Base-by-base conservation (phyloP, 257 asterid species). In the Solanum ahanhuiri region DNA sequence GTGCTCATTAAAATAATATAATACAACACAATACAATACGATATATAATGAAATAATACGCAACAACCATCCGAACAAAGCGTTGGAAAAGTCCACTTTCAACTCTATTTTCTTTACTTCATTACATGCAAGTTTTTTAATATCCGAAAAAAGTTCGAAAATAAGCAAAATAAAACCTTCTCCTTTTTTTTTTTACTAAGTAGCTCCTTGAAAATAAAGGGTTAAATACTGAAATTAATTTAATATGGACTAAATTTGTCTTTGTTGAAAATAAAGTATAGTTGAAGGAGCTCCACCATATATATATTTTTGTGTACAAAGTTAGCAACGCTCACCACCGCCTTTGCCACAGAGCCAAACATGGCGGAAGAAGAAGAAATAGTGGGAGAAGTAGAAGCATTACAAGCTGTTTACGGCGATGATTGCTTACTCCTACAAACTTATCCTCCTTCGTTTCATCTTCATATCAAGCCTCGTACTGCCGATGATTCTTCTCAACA, bases 401-500 rank as follows among this genome's bases (percentile, higher is more conserved):
- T 90, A 15, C 85, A 87, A 91, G 92, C 99, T 54, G 98, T 96
- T 31, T 95, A 96, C 86, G 95, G 94, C 22, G 98, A 92, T 71
- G 98, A 93, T 88, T 93, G 96, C 88, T 85, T 35, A 5, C 88
- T 96, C 82, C 86, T 93, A 67, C 88, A 90, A 11, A 33, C 89
- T 57, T 94, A 87, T 86, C 98, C 98, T 83, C 97, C 96, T 11
- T 92, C 91, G 86, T 93, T 96, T 85, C 96, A 86, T 87, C 90
- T 95, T 66, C 98, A 92, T 89, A 94, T 96, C 70, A 91, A 88
- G 86, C 99, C 98, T 66, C 98, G 98, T 58, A 96, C 99, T 11
- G 99, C 98, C 88, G 98, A 93, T 22, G 91, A 93, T 83, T 93
- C 95, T 83, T 94, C 98, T 87, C 95, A 94, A 86, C 98, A 96